Evolutionary conservation across 1,284 basidiomycete genomes (phyloP).

Genomic region (Ustilago hordei): DNA sequence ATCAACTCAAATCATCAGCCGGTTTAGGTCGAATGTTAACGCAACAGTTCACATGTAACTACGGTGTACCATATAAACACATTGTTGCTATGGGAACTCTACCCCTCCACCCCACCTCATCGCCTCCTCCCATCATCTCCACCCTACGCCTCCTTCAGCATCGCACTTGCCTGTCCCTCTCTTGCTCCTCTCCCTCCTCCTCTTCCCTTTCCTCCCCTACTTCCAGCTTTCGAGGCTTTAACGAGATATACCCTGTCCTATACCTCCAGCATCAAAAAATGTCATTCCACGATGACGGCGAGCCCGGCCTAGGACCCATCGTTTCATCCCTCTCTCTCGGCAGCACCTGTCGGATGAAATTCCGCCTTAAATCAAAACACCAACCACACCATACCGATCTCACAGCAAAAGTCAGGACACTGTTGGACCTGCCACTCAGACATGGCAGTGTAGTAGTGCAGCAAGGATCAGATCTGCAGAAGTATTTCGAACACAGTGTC

Average conservation of each 20-base stretch:
- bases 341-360: conserved; percentile 47
- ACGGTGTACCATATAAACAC: conserved; percentile 55
- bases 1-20: conserved; percentile 31
- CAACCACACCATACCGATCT: neutral
- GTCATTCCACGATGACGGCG: conserved; percentile 59
- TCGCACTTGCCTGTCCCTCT: conserved; percentile 14
- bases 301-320: conserved; percentile 51
- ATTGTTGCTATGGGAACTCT: conserved; percentile 44
- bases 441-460: conserved; percentile 45
- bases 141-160: conserved; percentile 26
- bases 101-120: conserved; percentile 16
- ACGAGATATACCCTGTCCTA: conserved; percentile 57
- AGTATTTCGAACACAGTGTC: conserved; percentile 35
- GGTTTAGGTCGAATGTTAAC: conserved; percentile 35
- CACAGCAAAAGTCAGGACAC: conserved; percentile 3
- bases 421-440: conserved; percentile 32
- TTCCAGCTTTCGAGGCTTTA: conserved; percentile 22
- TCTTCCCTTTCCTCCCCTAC: too few relatives aligned
- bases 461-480: conserved; percentile 41
- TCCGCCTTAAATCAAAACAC: conserved; percentile 43
- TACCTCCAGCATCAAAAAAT: conserved; percentile 53
- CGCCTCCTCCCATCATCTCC: conserved; percentile 16
- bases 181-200: neutral
- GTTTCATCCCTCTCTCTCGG: conserved; percentile 54
- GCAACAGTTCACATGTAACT: conserved; percentile 59